Evolutionary conservation across 2,329 filamentous ascomycete genomes (phyloP).

Genomic region (Cercospora brassicicola): DNA sequence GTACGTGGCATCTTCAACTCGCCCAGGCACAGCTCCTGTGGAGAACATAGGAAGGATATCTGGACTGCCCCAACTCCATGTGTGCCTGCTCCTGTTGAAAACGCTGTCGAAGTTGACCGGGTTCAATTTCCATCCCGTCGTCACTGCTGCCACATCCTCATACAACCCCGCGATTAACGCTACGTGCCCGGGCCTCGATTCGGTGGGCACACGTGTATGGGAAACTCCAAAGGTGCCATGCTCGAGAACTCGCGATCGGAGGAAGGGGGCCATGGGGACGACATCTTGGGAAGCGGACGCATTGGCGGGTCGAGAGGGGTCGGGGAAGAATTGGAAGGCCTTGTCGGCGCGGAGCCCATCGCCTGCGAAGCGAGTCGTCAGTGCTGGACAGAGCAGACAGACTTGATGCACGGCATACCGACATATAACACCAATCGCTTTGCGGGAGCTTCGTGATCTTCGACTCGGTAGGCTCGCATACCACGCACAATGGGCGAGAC

Average conservation of each 20-base stretch:
- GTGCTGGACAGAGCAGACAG: background rate
- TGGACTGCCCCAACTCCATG: slow-evolving; percentile 98
- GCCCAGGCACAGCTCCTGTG: slow-evolving; percentile 81
- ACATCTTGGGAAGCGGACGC: slow-evolving; percentile 62
- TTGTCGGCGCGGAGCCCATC: slow-evolving; percentile 97
- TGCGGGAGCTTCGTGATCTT: slow-evolving; percentile 69
- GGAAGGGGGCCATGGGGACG: slow-evolving; percentile 82
- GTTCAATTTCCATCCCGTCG: slow-evolving; percentile 97
- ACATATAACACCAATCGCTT: slow-evolving; percentile 91
- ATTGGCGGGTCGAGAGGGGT: slow-evolving; percentile 68
- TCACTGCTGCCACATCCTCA: slow-evolving; percentile 96
- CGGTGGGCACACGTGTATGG: slow-evolving; percentile 93
- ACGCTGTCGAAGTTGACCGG: slow-evolving; percentile 98
- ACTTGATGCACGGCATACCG: slow-evolving; percentile 52
- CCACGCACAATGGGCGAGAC: slow-evolving; percentile 95
- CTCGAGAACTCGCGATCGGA: slow-evolving; percentile 82
- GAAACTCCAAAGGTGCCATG: slow-evolving; percentile 96
- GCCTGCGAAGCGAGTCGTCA: slow-evolving; percentile 47
- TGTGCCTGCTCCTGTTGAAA: slow-evolving; percentile 94
- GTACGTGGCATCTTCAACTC: slow-evolving; percentile 85
- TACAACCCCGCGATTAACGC: slow-evolving; percentile 95
- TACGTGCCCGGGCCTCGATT: slow-evolving; percentile 94
- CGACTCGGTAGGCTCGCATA: slow-evolving; percentile 78
- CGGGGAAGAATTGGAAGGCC: slow-evolving; percentile 88
- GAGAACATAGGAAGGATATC: slow-evolving; percentile 98